Percentiles rank a stretch among this genome's conserved stretches.
Conservation (phyloP, 2,329 filamentous ascomycete species). For the Diaporthe caulivora region DNA sequence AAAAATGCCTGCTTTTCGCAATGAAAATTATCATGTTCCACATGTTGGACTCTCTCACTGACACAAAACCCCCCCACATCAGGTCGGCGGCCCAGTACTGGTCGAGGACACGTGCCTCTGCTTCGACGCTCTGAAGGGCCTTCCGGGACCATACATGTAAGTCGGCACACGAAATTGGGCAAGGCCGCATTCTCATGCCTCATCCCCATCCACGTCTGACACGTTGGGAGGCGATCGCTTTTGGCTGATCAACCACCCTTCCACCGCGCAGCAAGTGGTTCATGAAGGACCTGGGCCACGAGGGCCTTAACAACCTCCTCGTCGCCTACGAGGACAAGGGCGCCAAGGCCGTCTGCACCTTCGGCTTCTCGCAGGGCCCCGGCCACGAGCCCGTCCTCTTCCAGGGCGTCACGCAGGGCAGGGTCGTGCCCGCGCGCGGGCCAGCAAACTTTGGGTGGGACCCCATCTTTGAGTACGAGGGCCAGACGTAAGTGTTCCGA, state of each 20-base stretch:
- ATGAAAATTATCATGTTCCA: neutral
- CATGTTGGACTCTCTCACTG: neutral
- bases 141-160: slow-evolving; percentile 97
- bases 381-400: slow-evolving; percentile 88
- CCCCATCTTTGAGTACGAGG: slow-evolving; percentile 93
- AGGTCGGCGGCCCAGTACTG: slow-evolving; percentile 89
- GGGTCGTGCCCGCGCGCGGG: slow-evolving; percentile 87
- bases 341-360: slow-evolving; percentile 94
- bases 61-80: neutral
- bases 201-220: too few species aligned
- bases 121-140: slow-evolving; percentile 89
- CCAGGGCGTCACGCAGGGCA: slow-evolving; percentile 86
- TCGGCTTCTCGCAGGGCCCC: slow-evolving; percentile 89
- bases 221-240: too few species aligned
- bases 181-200: too few species aligned
- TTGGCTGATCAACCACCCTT: neutral
- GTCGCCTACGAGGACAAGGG: slow-evolving; percentile 91
- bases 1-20: neutral
- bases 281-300: slow-evolving; percentile 82
- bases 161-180: neutral
- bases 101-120: slow-evolving; percentile 97
- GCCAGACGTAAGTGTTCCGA: slow-evolving; percentile 73
- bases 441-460: slow-evolving; percentile 93
- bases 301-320: slow-evolving; percentile 90
- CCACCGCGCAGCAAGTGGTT: slow-evolving; percentile 84